These are phyloP conservation scores for Albifimbria verrucaria DNA, from an alignment of 2,329 filamentous ascomycete genomes.

Conservation along the genomic window DNA sequence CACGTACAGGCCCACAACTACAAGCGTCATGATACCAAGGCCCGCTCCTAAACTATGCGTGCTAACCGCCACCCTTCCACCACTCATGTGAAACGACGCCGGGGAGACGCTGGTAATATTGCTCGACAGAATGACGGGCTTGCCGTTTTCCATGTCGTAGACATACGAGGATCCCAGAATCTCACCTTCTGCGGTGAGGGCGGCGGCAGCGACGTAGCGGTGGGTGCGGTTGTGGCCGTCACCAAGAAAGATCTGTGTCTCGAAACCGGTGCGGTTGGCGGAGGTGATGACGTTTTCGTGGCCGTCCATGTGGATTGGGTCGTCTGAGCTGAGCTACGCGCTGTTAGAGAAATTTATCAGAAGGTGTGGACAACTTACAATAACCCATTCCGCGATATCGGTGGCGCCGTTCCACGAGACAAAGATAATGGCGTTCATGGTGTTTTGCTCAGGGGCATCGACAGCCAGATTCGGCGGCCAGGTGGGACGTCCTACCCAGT, in stretches of 20 bases:
- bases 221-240: constrained; percentile 7
- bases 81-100: neutral
- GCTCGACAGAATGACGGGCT: constrained; percentile 18
- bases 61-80: neutral
- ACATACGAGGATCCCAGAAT: constrained; percentile 23
- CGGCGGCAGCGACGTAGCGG: constrained; percentile 23
- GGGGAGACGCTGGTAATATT: constrained; percentile 15
- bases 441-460: constrained; percentile 18
- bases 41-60: neutral
- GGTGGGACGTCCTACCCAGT: constrained; percentile 22
- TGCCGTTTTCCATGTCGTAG: constrained; percentile 20
- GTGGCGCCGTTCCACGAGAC: constrained; percentile 29
- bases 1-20: neutral
- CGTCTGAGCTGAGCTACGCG: constrained; percentile 18
- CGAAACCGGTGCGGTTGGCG: constrained; percentile 23
- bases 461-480: constrained; percentile 25
- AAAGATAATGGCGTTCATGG: constrained; percentile 20
- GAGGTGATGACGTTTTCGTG: constrained; percentile 18
- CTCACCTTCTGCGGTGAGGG: constrained; percentile 16
- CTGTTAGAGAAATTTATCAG: constrained; percentile 11
- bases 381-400: constrained; percentile 21
- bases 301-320: constrained; percentile 14
- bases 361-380: constrained; percentile 17
- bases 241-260: constrained; percentile 19
- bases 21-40: neutral